Conservation (phyloP, 2,329 filamentous ascomycete species). For the Nemania sp. region DNA sequence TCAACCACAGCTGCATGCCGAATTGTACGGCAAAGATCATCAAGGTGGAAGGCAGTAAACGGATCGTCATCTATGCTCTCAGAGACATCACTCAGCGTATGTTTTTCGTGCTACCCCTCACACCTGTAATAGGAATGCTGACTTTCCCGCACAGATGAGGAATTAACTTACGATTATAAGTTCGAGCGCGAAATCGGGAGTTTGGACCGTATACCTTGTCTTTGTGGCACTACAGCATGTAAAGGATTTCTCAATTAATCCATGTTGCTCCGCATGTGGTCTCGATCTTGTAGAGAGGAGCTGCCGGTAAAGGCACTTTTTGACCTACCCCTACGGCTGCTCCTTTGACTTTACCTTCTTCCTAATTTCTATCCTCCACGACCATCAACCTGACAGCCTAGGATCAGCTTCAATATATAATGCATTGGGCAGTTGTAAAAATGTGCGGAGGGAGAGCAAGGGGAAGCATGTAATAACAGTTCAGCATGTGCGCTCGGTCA, state of each 20-base stretch:
- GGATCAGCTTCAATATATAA: conserved; percentile 27
- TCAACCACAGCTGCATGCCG: conserved; percentile 97
- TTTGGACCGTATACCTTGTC: conserved; percentile 92
- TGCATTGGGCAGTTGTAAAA: conserved; percentile 19
- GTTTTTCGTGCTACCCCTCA: conserved; percentile 43
- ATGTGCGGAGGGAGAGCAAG: conserved; percentile 10
- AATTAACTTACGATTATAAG: conserved; percentile 99
- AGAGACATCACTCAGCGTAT: conserved; percentile 93
- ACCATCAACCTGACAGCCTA: conserved; percentile 11
- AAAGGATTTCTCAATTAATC: conserved; percentile 97
- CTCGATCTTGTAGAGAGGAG: background rate
- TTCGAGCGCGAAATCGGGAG: conserved; percentile 97
- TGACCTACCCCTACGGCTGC: background rate
- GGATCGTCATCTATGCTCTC: conserved; percentile 98
- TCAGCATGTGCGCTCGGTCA: conserved; percentile 11
- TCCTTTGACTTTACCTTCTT: conserved; percentile 1
- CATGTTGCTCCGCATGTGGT: conserved; percentile 1
- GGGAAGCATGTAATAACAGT: conserved; percentile 22
- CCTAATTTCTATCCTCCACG: background rate
- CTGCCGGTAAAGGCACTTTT: background rate
- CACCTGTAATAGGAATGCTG: conserved; percentile 23
- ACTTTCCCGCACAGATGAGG: conserved; percentile 71
- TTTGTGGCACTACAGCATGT: conserved; percentile 93
- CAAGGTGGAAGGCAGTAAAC: conserved; percentile 95
- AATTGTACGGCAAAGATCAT: conserved; percentile 99